phyloP scores from a whole-genome alignment of 177 flowering plant species.

The Vitis hybrid region DNA sequence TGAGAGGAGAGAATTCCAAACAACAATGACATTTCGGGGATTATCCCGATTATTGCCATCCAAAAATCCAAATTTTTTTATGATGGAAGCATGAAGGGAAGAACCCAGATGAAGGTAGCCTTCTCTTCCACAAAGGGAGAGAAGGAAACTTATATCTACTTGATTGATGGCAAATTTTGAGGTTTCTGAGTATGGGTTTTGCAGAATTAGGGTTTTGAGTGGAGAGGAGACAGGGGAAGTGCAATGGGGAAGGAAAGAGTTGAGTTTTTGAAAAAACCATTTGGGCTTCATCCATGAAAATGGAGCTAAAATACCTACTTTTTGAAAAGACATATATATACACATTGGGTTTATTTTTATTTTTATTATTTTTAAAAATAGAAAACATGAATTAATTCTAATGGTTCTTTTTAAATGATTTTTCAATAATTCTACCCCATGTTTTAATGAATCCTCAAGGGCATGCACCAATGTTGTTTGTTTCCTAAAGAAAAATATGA shows the following conservation, averaged over 20 bases:
- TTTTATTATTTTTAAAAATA: too few relatives aligned
- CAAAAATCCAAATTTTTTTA: constrained; percentile 36
- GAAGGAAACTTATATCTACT: constrained; percentile 41
- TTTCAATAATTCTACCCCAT: too few relatives aligned
- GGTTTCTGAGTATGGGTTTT: constrained; percentile 16
- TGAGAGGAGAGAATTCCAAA: constrained; percentile 71
- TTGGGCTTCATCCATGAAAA: constrained; percentile 42
- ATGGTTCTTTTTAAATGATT: too few relatives aligned
- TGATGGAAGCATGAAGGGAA: constrained; percentile 65
- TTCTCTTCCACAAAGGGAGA: constrained; percentile 51
- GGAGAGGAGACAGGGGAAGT: constrained; percentile 17
- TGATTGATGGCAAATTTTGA: constrained; percentile 21
- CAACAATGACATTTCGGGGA: constrained; percentile 26
- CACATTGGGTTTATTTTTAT: too few relatives aligned
- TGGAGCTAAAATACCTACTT: not conserved
- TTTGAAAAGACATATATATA: not conserved
- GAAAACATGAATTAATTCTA: too few relatives aligned
- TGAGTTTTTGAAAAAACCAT: constrained; percentile 36
- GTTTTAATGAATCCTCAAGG: too few relatives aligned
- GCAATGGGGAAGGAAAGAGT: constrained; percentile 17
- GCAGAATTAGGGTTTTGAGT: constrained; percentile 10
- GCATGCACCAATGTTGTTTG: too few relatives aligned
- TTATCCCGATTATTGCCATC: not conserved
- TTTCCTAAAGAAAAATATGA: too few relatives aligned
- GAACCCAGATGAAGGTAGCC: constrained; percentile 48